A percentile compares a stretch with the other conserved stretches of the same genome.
Conservation (phyloP, 805 yeast genomes). For the Candida tibetensis region DNA sequence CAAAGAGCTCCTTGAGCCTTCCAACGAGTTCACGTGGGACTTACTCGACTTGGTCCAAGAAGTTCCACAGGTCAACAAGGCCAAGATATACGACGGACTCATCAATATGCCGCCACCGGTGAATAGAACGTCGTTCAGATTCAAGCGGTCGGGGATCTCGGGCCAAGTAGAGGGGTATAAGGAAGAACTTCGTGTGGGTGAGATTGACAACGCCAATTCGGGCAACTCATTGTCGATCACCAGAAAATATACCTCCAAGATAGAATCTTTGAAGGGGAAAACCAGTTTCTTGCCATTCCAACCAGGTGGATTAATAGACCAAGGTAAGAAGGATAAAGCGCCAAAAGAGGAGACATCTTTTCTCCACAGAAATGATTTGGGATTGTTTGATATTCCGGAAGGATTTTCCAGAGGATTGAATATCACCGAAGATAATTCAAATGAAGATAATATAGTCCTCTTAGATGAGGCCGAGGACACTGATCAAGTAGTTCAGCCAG, state of each 20-base stretch:
- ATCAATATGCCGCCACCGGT: slow-evolving; percentile 58
- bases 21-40: slow-evolving; percentile 62
- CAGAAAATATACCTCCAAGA: slow-evolving; percentile 61
- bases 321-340: slow-evolving; percentile 12
- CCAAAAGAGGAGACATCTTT: slow-evolving; percentile 32
- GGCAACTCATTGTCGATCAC: slow-evolving; percentile 70
- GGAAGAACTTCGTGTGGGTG: slow-evolving; percentile 48
- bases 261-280: slow-evolving; percentile 64
- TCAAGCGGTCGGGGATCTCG: slow-evolving; percentile 70
- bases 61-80: slow-evolving; percentile 41
- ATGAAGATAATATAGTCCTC: slow-evolving; percentile 8
- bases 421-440: slow-evolving; percentile 13
- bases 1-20: slow-evolving; percentile 57
- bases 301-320: slow-evolving; percentile 71
- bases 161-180: slow-evolving; percentile 64
- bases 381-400: slow-evolving; percentile 79
- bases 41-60: slow-evolving; percentile 68
- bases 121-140: slow-evolving; percentile 62
- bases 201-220: slow-evolving; percentile 56
- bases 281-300: slow-evolving; percentile 80
- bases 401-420: slow-evolving; percentile 75
- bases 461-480: slow-evolving; percentile 9
- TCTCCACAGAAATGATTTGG: slow-evolving; percentile 65
- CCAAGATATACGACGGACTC: slow-evolving; percentile 45
- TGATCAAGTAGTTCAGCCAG: slow-evolving; percentile 7